These are phyloP conservation scores for Neonectria hederae DNA, from an alignment of 2,329 filamentous ascomycete genomes.

Conservation along the genomic window DNA sequence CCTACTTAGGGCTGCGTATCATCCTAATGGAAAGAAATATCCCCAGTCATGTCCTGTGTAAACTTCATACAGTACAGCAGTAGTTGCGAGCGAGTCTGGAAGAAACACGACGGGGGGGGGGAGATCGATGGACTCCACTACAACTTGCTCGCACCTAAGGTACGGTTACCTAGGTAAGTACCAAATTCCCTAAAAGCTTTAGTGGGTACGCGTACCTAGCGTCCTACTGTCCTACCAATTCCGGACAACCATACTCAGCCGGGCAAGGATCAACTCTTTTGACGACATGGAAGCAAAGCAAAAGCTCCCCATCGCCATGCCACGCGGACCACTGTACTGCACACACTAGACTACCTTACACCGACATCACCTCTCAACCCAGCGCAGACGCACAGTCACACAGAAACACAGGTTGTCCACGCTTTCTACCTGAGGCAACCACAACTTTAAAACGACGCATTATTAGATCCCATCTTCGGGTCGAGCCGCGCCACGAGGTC, in stretches of 20 bases:
- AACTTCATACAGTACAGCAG: neutral
- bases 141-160: too few species aligned
- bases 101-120: too few species aligned
- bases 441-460: neutral
- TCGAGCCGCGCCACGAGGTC: constrained; percentile 24
- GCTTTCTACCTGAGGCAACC: neutral
- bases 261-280: constrained; percentile 31
- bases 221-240: neutral
- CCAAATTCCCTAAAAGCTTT: neutral
- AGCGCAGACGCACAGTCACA: constrained; percentile 1
- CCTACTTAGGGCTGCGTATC: neutral
- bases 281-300: neutral
- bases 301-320: neutral
- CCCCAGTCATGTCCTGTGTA: neutral
- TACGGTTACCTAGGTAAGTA: too few species aligned
- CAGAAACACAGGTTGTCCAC: neutral
- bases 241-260: constrained; percentile 18
- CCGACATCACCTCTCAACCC: constrained; percentile 4
- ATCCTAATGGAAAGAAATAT: neutral
- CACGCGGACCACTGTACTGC: neutral
- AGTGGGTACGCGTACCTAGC: neutral
- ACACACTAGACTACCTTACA: neutral
- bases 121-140: too few species aligned
- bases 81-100: neutral
- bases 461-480: constrained; percentile 2